Evolutionary conservation across 2,329 filamentous ascomycete species (phyloP), one percentile per base, ranked within the genome.

Genomic region (Ciborinia camelliae): DNA sequence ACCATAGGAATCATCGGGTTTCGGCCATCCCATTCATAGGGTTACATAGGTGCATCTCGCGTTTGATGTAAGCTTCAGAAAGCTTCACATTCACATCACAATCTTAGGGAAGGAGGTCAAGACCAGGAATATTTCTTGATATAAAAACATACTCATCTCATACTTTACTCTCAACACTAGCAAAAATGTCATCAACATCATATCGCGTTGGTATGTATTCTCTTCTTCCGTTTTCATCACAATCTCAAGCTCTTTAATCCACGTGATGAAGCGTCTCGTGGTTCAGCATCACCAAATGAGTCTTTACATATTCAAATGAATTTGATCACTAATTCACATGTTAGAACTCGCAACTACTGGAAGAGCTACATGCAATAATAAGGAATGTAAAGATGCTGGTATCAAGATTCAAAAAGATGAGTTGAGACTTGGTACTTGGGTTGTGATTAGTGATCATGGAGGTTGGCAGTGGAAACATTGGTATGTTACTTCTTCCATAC

Each of bases 391-490:
- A 77, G 82, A 89, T 2, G 79, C 78, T 1, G 80, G 74, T 1
- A 74, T 82, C 73, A 97, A 96, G 78, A 91, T 96, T 73, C 70
- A 73, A 32, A 96, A 96, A 79, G 91, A 89, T 64, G 86, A 91
- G 69, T 79, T 97, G 3, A 89, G 94, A 63, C 84, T 92, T 62
- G 94, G 90, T 50, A 83, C 82, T 28, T 91, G 88, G 81, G 84
- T 96, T 68, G 84, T 83, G 10, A 83, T 89, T 69, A 60, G 79
- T 0, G 72, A 80, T 0, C 82, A 87, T 73, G 84, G 85, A 50
- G 83, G 82, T 73, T 96, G 87, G 86, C 77, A 80, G 65, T 98
- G 90, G 87, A 90, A 89, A 74, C 94, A 98, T 76, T 97, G 94
- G 94, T 96, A 82, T 74, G 83, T 71, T 37, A 1, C 28, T 2